These are phyloP conservation scores for Candida incommunis DNA, from an alignment of 805 yeast genomes.

Conservation along the genomic window DNA sequence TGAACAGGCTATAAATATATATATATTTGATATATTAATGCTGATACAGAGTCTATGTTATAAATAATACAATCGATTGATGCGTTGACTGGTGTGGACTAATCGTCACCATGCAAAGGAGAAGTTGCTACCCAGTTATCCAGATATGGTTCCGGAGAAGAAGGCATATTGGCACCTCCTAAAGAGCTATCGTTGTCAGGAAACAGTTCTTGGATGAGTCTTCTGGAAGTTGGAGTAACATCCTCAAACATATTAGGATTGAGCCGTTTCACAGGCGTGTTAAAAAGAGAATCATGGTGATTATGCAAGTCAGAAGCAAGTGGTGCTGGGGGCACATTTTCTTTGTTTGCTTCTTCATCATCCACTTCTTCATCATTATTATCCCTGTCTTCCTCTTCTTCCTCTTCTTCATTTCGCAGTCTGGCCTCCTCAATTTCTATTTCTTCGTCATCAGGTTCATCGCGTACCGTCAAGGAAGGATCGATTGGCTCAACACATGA, in stretches of 20 bases:
- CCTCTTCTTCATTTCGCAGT: constrained; percentile 4
- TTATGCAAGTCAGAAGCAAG: background rate
- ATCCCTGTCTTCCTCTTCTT: background rate
- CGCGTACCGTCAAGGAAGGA: background rate
- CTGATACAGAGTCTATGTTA: too few relatives aligned
- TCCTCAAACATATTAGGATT: background rate
- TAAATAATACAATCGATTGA: too few relatives aligned
- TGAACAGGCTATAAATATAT: too few relatives aligned
- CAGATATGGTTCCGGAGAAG: background rate
- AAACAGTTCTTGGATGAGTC: background rate
- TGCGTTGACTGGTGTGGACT: too few relatives aligned
- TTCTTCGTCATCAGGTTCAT: background rate
- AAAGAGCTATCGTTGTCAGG: background rate
- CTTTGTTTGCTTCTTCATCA: background rate
- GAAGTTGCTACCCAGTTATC: background rate
- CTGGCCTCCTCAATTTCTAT: background rate
- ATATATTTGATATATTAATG: too few relatives aligned
- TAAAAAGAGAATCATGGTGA: background rate
- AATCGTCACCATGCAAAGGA: background rate
- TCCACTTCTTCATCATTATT: background rate
- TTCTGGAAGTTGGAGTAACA: background rate
- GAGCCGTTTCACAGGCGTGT: background rate
- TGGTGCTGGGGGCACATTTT: background rate
- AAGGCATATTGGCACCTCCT: background rate
- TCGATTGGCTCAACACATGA: too few relatives aligned